Evolutionary conservation across 139 green algal genomes (phyloP).

Genomic region (Picochlorum sp.): DNA sequence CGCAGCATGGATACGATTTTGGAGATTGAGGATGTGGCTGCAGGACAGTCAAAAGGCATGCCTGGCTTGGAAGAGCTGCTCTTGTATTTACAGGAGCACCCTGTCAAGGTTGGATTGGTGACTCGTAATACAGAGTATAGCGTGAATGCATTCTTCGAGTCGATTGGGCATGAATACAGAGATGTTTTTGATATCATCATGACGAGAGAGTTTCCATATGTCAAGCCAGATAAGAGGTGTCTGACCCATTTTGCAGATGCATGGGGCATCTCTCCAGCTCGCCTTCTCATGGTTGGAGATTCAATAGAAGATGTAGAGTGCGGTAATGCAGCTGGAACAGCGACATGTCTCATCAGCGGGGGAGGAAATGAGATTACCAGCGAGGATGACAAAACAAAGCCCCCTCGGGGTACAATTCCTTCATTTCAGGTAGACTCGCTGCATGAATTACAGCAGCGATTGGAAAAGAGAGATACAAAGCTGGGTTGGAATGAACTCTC

Average conservation of each 20-base stretch:
- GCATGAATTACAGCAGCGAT: constrained; percentile 30
- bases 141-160: constrained; percentile 50
- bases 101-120: constrained; percentile 46
- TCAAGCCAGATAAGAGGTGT: constrained; percentile 63
- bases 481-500: constrained; percentile 17
- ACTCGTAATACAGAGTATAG: constrained; percentile 55
- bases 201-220: constrained; percentile 51
- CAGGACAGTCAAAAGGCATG: constrained; percentile 24
- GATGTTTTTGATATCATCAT: constrained; percentile 46
- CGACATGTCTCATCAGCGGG: constrained; percentile 52
- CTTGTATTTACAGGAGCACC: constrained; percentile 3
- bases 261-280: constrained; percentile 36
- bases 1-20: constrained; percentile 41
- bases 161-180: constrained; percentile 50
- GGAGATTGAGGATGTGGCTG: constrained; percentile 56
- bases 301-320: constrained; percentile 38
- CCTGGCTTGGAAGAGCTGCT: constrained; percentile 40
- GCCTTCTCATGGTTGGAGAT: constrained; percentile 69
- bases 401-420: constrained; percentile 41
- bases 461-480: constrained; percentile 21
- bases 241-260: constrained; percentile 44
- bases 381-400: background rate
- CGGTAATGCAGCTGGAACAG: constrained; percentile 58
- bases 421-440: constrained; percentile 51
- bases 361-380: constrained; percentile 9